These are phyloP conservation scores for Grigorovia jiainica DNA, from an alignment of 805 yeast genomes.

Conservation along the genomic window DNA sequence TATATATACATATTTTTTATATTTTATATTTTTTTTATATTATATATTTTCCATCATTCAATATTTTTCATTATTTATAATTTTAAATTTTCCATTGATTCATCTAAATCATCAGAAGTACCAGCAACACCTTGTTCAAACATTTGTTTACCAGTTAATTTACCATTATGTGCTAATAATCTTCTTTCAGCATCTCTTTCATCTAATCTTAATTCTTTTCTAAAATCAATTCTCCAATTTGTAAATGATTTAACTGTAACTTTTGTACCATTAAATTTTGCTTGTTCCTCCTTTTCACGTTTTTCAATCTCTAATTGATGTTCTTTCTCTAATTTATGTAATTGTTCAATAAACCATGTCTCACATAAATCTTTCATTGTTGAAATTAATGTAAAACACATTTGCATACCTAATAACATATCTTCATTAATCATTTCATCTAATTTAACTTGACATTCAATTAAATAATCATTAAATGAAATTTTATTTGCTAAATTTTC, in stretches of 20 bases:
- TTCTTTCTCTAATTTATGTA: conserved; percentile 42
- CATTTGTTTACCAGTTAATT: conserved; percentile 78
- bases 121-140: conserved; percentile 85
- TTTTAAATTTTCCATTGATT: conserved; percentile 1
- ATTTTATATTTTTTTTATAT: neutral
- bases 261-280: conserved; percentile 82
- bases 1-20: conserved; percentile 2
- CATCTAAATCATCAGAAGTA: conserved; percentile 41
- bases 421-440: conserved; percentile 37
- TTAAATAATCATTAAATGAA: conserved; percentile 43
- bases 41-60: neutral
- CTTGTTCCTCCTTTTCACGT: conserved; percentile 75
- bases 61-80: neutral
- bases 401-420: conserved; percentile 83
- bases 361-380: conserved; percentile 79
- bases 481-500: conserved; percentile 49
- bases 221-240: conserved; percentile 64
- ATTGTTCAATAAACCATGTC: conserved; percentile 47
- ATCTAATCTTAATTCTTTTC: conserved; percentile 65
- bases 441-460: conserved; percentile 25
- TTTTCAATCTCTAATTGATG: conserved; percentile 51
- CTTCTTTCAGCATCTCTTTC: conserved; percentile 44
- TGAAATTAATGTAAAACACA: conserved; percentile 71
- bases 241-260: conserved; percentile 71
- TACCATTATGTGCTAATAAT: conserved; percentile 56